Percentiles rank a stretch among this genome's conserved stretches.
Evolutionary conservation across 495 filamentous ascomycete species (phyloP).

Genomic region (Penicillium coffeae): DNA sequence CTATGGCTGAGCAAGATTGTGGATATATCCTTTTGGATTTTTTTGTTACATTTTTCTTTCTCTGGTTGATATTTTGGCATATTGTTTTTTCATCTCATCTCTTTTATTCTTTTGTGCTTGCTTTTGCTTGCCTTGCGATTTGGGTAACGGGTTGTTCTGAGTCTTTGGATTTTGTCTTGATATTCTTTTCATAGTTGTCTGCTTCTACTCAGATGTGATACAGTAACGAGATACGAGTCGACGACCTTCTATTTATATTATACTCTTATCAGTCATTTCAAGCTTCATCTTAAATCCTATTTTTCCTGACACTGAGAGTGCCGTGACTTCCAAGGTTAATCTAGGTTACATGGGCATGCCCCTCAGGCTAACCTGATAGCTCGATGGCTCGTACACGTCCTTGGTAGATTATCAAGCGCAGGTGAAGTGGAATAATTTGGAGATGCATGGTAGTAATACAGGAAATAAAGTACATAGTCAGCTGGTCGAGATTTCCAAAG

Average conservation of each 20-base stretch:
- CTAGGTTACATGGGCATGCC: too few species aligned
- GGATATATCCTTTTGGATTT: neutral
- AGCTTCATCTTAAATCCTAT: conserved; percentile 9
- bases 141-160: neutral
- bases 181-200: conserved; percentile 15
- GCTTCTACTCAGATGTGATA: conserved; percentile 12
- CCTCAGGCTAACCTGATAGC: too few species aligned
- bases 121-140: neutral
- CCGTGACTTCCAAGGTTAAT: too few species aligned
- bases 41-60: conserved; percentile 1
- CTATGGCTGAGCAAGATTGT: neutral
- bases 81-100: neutral
- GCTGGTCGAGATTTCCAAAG: neutral
- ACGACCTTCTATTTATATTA: conserved; percentile 18
- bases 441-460: too few species aligned
- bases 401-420: too few species aligned
- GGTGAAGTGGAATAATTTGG: too few species aligned
- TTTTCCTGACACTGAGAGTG: too few species aligned
- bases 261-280: conserved; percentile 6
- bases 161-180: conserved; percentile 22
- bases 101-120: conserved; percentile 3
- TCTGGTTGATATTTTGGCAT: neutral
- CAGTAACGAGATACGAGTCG: conserved; percentile 28
- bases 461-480: neutral
- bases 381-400: too few species aligned